Evolutionary conservation across 192 early-diverging fungal species (phyloP).

Genomic region (Rhizophagus prolifer): DNA sequence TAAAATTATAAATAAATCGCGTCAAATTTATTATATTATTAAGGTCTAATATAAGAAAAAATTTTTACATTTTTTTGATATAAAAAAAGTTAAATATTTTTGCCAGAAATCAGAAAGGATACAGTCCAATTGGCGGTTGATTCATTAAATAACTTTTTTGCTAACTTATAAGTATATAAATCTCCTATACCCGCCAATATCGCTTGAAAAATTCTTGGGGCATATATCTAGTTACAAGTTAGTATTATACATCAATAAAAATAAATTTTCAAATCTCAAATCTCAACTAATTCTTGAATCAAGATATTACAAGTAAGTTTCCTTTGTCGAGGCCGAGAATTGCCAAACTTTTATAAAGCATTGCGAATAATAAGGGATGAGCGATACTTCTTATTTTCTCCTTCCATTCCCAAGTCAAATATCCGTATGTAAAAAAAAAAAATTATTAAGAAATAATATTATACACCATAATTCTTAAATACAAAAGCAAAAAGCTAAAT

Average conservation of each 20-base stretch:
- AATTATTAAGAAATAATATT: conserved; percentile 28
- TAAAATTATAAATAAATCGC: neutral
- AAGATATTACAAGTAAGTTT: conserved; percentile 63
- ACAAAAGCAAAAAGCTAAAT: conserved; percentile 12
- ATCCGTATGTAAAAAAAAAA: conserved; percentile 59
- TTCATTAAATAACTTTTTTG: conserved; percentile 59
- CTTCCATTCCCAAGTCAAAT: conserved; percentile 93
- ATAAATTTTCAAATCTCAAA: neutral
- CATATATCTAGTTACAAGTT: conserved; percentile 53
- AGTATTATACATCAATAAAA: conserved; percentile 4
- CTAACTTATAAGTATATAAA: conserved; percentile 72
- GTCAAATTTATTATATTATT: neutral
- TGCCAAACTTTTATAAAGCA: conserved; percentile 63
- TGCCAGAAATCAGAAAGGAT: conserved; percentile 22
- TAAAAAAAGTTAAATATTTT: no score
- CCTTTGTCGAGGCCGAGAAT: conserved; percentile 64
- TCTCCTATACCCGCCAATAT: conserved; percentile 72
- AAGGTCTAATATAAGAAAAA: no score
- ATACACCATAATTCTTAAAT: no score
- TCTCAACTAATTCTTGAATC: neutral
- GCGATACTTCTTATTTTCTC: conserved; percentile 71
- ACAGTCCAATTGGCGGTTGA: conserved; percentile 65
- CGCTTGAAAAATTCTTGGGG: conserved; percentile 75
- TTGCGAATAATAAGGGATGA: conserved; percentile 86
- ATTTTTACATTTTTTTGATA: conserved; percentile 2